A percentile compares a stretch with the other conserved stretches of the same genome.
These are phyloP conservation scores for Entoloma clypeatum DNA, from an alignment of 1,284 basidiomycete genomes.

Conservation along the genomic window DNA sequence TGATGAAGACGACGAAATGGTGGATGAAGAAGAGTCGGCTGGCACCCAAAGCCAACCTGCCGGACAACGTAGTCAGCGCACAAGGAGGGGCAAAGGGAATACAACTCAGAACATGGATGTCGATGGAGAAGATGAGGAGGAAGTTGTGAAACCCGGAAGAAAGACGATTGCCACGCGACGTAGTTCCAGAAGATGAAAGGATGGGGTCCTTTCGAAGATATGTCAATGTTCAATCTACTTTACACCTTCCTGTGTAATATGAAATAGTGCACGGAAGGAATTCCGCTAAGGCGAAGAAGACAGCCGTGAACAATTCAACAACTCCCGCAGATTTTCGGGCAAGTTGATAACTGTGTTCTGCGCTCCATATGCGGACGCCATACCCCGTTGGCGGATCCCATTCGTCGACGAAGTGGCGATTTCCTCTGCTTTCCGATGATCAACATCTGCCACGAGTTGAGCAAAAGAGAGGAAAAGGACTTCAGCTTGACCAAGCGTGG, in stretches of 20 bases:
- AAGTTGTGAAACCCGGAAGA: constrained; percentile 17
- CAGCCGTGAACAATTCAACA: constrained; percentile 43
- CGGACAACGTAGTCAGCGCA: constrained; percentile 14
- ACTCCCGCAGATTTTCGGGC: constrained; percentile 51
- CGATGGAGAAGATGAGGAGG: constrained; percentile 26
- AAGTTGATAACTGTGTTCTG: constrained; percentile 29
- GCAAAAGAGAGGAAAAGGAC: constrained; percentile 86
- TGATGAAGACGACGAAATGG: constrained; percentile 39
- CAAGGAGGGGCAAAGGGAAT: constrained; percentile 15
- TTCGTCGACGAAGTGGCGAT: constrained; percentile 26
- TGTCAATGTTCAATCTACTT: too few species aligned
- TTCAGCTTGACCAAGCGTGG: constrained; percentile 89
- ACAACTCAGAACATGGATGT: constrained; percentile 18
- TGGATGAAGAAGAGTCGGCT: constrained; percentile 34
- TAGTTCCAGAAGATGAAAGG: constrained; percentile 26
- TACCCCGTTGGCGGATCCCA: constrained; percentile 17
- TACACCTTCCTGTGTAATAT: too few species aligned
- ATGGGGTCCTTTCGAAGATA: too few species aligned
- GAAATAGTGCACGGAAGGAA: too few species aligned
- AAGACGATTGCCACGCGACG: constrained; percentile 27
- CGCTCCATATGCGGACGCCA: constrained; percentile 9
- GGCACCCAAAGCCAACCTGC: constrained; percentile 23
- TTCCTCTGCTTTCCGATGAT: constrained; percentile 64
- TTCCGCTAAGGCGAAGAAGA: too few species aligned
- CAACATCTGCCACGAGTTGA: constrained; percentile 86